These are phyloP conservation scores for Coemansia furcata DNA, from an alignment of 192 early-diverging fungal species.

Conservation along the genomic window DNA sequence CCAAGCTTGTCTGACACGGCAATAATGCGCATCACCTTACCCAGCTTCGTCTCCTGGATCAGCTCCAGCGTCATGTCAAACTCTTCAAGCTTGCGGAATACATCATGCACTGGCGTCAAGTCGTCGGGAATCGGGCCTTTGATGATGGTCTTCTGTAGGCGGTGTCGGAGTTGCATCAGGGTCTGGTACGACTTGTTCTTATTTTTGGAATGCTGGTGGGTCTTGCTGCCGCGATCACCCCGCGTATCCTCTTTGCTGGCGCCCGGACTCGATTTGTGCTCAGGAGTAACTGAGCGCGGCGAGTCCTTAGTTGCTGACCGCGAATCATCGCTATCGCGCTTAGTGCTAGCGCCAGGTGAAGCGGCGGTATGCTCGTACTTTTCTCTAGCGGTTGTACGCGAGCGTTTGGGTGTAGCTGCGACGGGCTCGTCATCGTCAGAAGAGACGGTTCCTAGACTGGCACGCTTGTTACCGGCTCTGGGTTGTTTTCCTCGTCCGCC, in stretches of 20 bases:
- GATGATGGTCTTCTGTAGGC: conserved; percentile 52
- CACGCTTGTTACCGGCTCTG: conserved; percentile 28
- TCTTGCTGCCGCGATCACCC: conserved; percentile 21
- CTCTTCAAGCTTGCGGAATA: conserved; percentile 47
- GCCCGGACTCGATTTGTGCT: conserved; percentile 7
- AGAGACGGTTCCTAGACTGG: conserved; percentile 33
- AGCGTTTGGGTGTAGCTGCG: conserved; percentile 41
- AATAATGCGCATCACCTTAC: conserved; percentile 53
- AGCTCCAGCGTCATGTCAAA: conserved; percentile 50
- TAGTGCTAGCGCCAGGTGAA: conserved; percentile 12
- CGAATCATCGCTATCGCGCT: conserved; percentile 31
- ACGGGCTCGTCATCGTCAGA: conserved; percentile 34
- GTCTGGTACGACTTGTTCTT: conserved; percentile 35
- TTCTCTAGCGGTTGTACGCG: conserved; percentile 28
- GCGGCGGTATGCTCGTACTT: conserved; percentile 9
- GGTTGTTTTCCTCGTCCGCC: conserved; percentile 22
- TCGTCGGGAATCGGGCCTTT: conserved; percentile 41
- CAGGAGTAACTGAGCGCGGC: conserved; percentile 20
- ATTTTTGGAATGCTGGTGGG: conserved; percentile 29
- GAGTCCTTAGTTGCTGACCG: conserved; percentile 37
- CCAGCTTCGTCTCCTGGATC: conserved; percentile 52
- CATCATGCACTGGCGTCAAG: conserved; percentile 34
- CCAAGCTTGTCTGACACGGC: conserved; percentile 39
- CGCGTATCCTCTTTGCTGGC: conserved; percentile 26
- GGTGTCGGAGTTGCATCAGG: conserved; percentile 52